Percentiles rank a stretch among this genome's conserved stretches.
Conservation (phyloP, 2,329 filamentous ascomycete species). For the Teratosphaeria viscida region DNA sequence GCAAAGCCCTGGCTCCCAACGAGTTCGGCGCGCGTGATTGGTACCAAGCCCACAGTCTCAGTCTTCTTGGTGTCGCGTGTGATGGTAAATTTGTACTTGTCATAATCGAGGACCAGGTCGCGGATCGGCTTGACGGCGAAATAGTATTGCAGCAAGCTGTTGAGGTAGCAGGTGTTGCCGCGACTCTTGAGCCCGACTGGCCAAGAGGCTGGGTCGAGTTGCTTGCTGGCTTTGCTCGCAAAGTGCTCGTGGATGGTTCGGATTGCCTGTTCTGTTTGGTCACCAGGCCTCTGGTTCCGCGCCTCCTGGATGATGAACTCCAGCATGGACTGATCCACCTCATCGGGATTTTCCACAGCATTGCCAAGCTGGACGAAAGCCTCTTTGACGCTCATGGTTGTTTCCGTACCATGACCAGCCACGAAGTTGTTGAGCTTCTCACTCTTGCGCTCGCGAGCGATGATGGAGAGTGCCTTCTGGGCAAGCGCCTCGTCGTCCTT, state of each 20-base stretch:
- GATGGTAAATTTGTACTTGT: conserved; percentile 58
- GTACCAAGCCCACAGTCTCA: conserved; percentile 66
- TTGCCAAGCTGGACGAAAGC: not conserved
- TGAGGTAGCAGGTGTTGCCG: conserved; percentile 95
- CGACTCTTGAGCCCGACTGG: conserved; percentile 88
- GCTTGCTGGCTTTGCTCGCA: conserved; percentile 2
- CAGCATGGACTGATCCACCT: not conserved
- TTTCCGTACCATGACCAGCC: conserved; percentile 34
- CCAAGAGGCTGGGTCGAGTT: conserved; percentile 32
- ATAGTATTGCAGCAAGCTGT: conserved; percentile 90
- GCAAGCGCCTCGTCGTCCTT: conserved; percentile 40
- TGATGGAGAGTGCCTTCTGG: conserved; percentile 46
- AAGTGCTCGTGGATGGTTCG: conserved; percentile 20
- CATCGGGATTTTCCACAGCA: not conserved
- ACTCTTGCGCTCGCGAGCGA: conserved; percentile 50
- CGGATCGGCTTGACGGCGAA: conserved; percentile 78
- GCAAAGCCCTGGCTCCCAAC: conserved; percentile 26
- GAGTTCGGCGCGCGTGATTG: conserved; percentile 35
- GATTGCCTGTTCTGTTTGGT: conserved; percentile 25
- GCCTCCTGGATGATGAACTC: conserved; percentile 2
- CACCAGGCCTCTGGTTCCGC: conserved; percentile 17
- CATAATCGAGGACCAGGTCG: conserved; percentile 67
- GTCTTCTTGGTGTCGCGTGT: conserved; percentile 51
- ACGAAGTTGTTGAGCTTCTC: conserved; percentile 38
- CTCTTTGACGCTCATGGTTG: conserved; percentile 1